Evolutionary conservation across 129 eudicot genomes (phyloP).

Genomic region (Centaurea solstitialis): DNA sequence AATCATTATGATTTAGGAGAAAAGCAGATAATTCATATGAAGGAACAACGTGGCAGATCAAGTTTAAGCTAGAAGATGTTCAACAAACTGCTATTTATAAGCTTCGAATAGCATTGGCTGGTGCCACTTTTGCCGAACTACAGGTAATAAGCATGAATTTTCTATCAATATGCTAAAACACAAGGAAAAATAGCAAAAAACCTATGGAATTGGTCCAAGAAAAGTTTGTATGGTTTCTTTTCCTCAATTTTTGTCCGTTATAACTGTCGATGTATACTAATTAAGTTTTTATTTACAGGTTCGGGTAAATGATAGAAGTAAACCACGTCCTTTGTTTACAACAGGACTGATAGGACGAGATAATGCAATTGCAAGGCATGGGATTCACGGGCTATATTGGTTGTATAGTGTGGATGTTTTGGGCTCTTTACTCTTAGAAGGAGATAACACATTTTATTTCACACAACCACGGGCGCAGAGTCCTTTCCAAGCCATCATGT

Average conservation of each 20-base stretch:
- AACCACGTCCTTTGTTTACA: conserved; percentile 71
- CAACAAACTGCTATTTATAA: conserved; percentile 44
- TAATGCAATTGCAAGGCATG: conserved; percentile 86
- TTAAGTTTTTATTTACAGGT: conserved; percentile 45
- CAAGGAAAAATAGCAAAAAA: not conserved
- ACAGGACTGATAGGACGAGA: conserved; percentile 88
- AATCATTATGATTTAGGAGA: conserved; percentile 36
- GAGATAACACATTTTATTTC: conserved; percentile 66
- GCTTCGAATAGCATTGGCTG: conserved; percentile 76
- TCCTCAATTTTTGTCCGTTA: not conserved
- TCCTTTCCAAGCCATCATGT: conserved; percentile 86
- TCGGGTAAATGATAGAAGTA: conserved; percentile 66
- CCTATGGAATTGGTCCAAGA: not conserved
- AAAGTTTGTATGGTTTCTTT: not conserved
- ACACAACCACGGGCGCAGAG: conserved; percentile 69
- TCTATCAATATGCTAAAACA: not conserved
- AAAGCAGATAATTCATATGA: conserved; percentile 51
- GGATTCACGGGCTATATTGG: conserved; percentile 92
- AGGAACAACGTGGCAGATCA: conserved; percentile 93
- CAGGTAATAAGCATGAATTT: conserved; percentile 43
- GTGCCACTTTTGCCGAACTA: conserved; percentile 71
- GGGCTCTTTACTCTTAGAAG: conserved; percentile 50
- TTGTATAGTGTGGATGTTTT: conserved; percentile 61
- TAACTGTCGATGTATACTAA: not conserved
- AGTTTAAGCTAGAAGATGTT: conserved; percentile 57